Percentiles rank a stretch among this genome's conserved stretches.
Conservation (phyloP, 2,329 filamentous ascomycete species). For the Neospermospora avenae region DNA sequence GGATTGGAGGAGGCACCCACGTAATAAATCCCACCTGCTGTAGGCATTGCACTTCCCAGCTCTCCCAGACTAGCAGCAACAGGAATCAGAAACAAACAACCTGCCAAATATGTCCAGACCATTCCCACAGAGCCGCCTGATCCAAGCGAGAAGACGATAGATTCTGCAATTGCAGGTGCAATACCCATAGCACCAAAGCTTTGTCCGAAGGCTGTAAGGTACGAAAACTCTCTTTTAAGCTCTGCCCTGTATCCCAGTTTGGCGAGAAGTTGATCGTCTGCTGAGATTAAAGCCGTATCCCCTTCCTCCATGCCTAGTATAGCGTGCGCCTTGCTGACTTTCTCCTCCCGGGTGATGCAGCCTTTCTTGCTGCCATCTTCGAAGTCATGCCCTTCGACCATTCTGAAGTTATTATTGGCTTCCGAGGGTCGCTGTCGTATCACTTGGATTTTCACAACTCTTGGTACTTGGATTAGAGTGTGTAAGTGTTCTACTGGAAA, state of each 20-base stretch:
- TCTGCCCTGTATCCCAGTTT: conserved; percentile 33
- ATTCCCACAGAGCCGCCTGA: conserved; percentile 32
- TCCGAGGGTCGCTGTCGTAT: background rate
- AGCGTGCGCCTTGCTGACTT: conserved; percentile 11
- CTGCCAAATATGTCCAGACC: conserved; percentile 34
- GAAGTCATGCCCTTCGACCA: conserved; percentile 7
- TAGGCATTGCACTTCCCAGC: conserved; percentile 35
- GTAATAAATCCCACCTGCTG: conserved; percentile 34
- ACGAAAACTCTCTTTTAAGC: conserved; percentile 35
- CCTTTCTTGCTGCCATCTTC: conserved; percentile 11
- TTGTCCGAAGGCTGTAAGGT: conserved; percentile 34
- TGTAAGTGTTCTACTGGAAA: background rate
- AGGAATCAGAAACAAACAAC: conserved; percentile 33
- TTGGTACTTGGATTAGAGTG: background rate
- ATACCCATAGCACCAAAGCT: conserved; percentile 36
- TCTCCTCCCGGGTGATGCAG: conserved; percentile 16
- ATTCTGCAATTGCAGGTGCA: conserved; percentile 34
- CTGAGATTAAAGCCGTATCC: conserved; percentile 8
- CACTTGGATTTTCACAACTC: background rate
- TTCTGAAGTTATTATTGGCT: background rate
- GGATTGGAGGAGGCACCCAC: conserved; percentile 13
- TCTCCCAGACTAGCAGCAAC: conserved; percentile 34
- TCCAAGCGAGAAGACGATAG: conserved; percentile 32
- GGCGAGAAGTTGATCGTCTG: conserved; percentile 32
- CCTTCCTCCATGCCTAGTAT: conserved; percentile 13